Base-by-base conservation (phyloP, 805 yeast genomes). In the Clavispora fructus region DNA sequence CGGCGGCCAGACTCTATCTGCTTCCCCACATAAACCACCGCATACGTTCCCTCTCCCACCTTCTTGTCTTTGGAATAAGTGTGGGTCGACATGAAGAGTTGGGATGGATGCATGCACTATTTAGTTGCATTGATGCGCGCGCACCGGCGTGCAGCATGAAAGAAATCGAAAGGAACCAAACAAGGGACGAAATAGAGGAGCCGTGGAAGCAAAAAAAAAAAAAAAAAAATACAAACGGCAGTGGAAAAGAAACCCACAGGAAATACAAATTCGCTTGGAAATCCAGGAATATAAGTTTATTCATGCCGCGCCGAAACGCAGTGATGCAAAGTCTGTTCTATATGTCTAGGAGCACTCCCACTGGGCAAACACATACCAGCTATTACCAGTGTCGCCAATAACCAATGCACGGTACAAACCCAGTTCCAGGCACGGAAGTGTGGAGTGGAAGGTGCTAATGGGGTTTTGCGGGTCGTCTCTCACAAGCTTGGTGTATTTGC, bases 1-100 rank as follows among this genome's bases (percentile, higher is more conserved):
- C 75, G 73, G 44, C 91, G 66, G 6, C 63, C 67, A 41, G 66
- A 64, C 27, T 80, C 75, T 11, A 71, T 54, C 60, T 85, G 85
- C 35, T 75, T 80, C 1, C 98, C 98, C 13, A 91, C 73, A 58
- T 83, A 89, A 6, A 94, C 99, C 46, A 91, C 95, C 40, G 99
- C 99, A 70, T 92, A 94, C 0, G 99, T 94, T 67, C 99, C 99
- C 68, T 94, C 99, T 61, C 99, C 99, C 27, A 94, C 97, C 61
- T 90, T 91, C 54, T 79, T 82, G 46, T 90, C 96, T 46, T 72
- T 72, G 28, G 75, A 62, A 55, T 72, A 72, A 41, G 60, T 60
- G 28, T 45, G 53, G n/a, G 37, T 9, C 19, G 37, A 33, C 37
- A 33, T 33, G 37, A 17, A 17, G 25, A 33, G 37, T 7, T 6